Conservation (phyloP, 768 basidiomycete genomes). For the Kwoniella dejecticola region DNA sequence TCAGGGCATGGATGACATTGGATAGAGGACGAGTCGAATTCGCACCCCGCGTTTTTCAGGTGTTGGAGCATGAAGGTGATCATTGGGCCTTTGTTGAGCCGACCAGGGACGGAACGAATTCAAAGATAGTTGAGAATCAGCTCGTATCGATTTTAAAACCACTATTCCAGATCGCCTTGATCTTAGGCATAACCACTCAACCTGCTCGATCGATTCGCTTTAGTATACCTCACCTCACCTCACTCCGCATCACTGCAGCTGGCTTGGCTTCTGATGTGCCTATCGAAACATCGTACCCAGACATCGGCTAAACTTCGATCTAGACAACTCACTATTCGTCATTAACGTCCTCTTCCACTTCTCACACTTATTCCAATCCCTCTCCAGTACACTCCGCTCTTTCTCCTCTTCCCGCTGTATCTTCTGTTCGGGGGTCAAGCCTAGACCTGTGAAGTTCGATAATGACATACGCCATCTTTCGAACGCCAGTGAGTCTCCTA, state of each 20-base stretch:
- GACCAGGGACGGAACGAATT: neutral
- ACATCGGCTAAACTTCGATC: too few relatives aligned
- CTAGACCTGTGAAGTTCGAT: slow-evolving; percentile 62
- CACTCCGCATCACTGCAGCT: too few relatives aligned
- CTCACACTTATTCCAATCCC: slow-evolving; percentile 63
- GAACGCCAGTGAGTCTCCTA: slow-evolving; percentile 52
- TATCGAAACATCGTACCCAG: too few relatives aligned
- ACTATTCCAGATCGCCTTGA: too few relatives aligned
- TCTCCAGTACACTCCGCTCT: slow-evolving; percentile 55
- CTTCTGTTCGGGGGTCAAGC: too few relatives aligned
- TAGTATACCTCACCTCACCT: too few relatives aligned
- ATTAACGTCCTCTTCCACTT: slow-evolving; percentile 70
- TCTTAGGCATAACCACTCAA: too few relatives aligned
- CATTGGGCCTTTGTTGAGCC: slow-evolving; percentile 66
- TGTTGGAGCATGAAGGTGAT: slow-evolving; percentile 92
- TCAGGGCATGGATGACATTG: slow-evolving; percentile 81
- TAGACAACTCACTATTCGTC: slow-evolving; percentile 65
- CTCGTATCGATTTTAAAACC: neutral
- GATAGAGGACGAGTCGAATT: slow-evolving; percentile 71
- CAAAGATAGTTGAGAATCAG: neutral
- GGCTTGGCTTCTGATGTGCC: too few relatives aligned
- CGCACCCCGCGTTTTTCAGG: slow-evolving; percentile 71
- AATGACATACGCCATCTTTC: slow-evolving; percentile 63
- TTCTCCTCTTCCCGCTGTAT: slow-evolving; percentile 60
- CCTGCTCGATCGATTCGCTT: too few relatives aligned